Percentiles rank a stretch among this genome's conserved stretches.
These are phyloP conservation scores for Chrysosphaeria jannelii DNA, from an alignment of 2,329 filamentous ascomycete genomes.

Conservation along the genomic window DNA sequence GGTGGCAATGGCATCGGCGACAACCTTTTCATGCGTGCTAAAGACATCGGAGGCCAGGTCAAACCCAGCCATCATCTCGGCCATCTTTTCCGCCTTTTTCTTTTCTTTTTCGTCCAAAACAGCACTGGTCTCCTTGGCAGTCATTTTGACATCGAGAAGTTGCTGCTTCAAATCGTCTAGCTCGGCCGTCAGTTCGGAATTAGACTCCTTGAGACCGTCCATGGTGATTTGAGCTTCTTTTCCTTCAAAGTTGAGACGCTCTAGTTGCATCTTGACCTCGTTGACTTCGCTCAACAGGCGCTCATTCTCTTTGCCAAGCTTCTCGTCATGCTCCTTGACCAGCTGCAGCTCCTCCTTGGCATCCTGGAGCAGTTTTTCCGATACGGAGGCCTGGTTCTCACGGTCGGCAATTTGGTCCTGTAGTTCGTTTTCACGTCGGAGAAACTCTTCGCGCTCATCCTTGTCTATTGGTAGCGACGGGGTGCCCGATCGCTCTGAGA, in stretches of 20 bases:
- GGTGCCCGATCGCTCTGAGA: constrained; percentile 61
- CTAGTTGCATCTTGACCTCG: constrained; percentile 84
- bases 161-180: constrained; percentile 91
- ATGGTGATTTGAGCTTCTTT: constrained; percentile 95
- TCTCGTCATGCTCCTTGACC: constrained; percentile 61
- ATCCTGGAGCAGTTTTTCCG: constrained; percentile 55
- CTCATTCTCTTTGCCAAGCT: constrained; percentile 73
- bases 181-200: constrained; percentile 69
- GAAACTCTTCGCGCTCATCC: constrained; percentile 87
- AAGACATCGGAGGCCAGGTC: constrained; percentile 81
- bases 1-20: constrained; percentile 58
- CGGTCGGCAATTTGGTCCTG: constrained; percentile 90
- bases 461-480: constrained; percentile 75
- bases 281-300: constrained; percentile 62
- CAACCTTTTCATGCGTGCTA: constrained; percentile 68
- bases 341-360: constrained; percentile 62
- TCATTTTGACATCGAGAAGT: constrained; percentile 86
- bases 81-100: constrained; percentile 98
- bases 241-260: constrained; percentile 82
- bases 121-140: constrained; percentile 70
- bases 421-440: constrained; percentile 82
- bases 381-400: constrained; percentile 49
- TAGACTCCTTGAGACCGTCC: constrained; percentile 90
- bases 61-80: constrained; percentile 98
- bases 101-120: constrained; percentile 91